Percentiles rank a stretch among this genome's conserved stretches.
phyloP scores from a whole-genome alignment of 192 early-diverging fungal genomes.

The Kappamyces sp. region DNA sequence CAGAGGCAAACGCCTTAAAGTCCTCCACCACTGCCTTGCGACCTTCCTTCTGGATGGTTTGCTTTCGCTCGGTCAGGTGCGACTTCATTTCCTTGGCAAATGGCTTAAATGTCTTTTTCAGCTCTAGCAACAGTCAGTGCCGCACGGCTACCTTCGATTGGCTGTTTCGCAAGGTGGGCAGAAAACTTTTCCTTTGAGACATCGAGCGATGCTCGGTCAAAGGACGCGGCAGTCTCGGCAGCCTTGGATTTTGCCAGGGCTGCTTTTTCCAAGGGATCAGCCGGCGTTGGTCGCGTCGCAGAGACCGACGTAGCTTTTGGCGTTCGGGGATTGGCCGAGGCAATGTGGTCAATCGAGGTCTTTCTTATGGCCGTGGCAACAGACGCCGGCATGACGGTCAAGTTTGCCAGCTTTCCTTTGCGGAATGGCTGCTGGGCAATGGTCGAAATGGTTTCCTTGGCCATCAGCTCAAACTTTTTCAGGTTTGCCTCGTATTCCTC shows the following conservation, averaged over 20 bases:
- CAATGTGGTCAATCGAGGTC: slow-evolving; percentile 14
- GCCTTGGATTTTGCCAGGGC: slow-evolving; percentile 1
- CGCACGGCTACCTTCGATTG: slow-evolving; percentile 3
- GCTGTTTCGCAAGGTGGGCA: not conserved
- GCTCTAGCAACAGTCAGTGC: not conserved
- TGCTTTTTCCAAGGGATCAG: slow-evolving; percentile 9
- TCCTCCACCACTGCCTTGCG: slow-evolving; percentile 5
- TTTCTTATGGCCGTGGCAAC: slow-evolving; percentile 2
- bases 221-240: no score
- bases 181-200: no score
- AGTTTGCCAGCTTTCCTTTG: no score
- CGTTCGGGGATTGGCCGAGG: not conserved
- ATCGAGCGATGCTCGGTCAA: no score
- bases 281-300: slow-evolving; percentile 1
- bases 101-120: slow-evolving; percentile 8
- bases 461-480: no score
- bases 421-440: no score
- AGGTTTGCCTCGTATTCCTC: no score
- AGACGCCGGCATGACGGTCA: no score
- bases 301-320: not conserved
- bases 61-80: slow-evolving; percentile 6
- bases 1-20: slow-evolving; percentile 4
- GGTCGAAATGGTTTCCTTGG: no score
- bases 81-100: slow-evolving; percentile 7
- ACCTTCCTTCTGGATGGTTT: slow-evolving; percentile 9